Conservation (phyloP, 1,284 basidiomycete genomes). For the Tilletia setariae region DNA sequence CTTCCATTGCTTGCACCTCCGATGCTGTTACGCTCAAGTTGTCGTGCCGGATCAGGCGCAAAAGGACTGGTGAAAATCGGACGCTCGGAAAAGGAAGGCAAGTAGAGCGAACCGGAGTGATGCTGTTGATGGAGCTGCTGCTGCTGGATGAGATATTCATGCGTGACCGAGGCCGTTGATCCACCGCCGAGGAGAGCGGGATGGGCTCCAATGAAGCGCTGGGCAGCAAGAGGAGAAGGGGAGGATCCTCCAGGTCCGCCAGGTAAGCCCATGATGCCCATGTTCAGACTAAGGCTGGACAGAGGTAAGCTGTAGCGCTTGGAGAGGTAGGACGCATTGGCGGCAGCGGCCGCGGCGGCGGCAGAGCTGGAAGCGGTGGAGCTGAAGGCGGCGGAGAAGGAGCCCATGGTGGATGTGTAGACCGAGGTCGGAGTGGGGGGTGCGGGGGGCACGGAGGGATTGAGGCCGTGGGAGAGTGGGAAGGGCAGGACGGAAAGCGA, state of each 20-base stretch:
- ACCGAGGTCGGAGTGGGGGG: conserved; percentile 38
- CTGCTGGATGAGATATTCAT: not conserved
- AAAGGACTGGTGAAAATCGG: conserved; percentile 30
- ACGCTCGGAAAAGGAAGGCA: conserved; percentile 17
- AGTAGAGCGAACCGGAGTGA: conserved; percentile 9
- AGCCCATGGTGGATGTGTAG: conserved; percentile 14
- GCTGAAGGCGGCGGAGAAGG: conserved; percentile 3
- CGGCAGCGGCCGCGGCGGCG: conserved; percentile 24
- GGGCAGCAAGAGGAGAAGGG: conserved; percentile 10
- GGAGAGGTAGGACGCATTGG: conserved; percentile 31
- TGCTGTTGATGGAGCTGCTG: conserved; percentile 9
- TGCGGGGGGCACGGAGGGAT: conserved; percentile 34
- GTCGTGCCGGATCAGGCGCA: conserved; percentile 19
- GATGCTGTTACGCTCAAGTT: conserved; percentile 4
- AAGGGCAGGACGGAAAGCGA: conserved; percentile 37
- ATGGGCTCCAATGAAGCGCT: conserved; percentile 7
- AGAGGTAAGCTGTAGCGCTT: conserved; percentile 44
- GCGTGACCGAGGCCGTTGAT: not conserved
- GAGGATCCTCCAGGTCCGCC: conserved; percentile 1
- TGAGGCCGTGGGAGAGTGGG: conserved; percentile 42
- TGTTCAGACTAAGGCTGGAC: conserved; percentile 8
- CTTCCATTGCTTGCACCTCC: not conserved
- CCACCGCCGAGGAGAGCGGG: not conserved
- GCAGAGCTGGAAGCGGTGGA: conserved; percentile 16
- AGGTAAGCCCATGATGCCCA: conserved; percentile 16